phyloP scores from a whole-genome alignment of 2,329 filamentous ascomycete genomes.

The Colletotrichum karsti region DNA sequence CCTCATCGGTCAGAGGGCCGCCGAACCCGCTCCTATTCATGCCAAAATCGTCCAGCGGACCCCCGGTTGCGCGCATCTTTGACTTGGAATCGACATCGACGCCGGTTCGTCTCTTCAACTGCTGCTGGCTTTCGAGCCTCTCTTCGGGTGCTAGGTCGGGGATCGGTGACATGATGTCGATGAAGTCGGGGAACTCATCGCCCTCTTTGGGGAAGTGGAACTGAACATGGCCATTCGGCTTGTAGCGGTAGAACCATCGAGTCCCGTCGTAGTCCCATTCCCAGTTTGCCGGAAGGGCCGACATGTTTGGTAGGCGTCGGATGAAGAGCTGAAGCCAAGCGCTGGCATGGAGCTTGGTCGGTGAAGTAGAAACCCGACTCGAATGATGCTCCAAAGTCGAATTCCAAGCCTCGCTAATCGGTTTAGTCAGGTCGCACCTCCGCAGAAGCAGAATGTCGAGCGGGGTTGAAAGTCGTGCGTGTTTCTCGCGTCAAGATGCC shows the following conservation, averaged over 20 bases:
- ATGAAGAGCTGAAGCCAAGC: background rate
- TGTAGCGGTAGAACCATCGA: slow-evolving; percentile 67
- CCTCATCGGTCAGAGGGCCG: slow-evolving; percentile 39
- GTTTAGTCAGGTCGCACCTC: background rate
- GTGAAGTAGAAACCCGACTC: background rate
- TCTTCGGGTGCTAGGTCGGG: slow-evolving; percentile 60
- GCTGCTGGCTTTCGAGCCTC: slow-evolving; percentile 59
- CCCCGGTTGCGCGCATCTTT: slow-evolving; percentile 31
- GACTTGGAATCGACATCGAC: background rate
- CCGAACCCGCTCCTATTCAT: slow-evolving; percentile 25
- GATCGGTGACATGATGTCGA: slow-evolving; percentile 44
- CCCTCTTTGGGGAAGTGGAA: slow-evolving; percentile 65
- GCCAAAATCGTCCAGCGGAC: slow-evolving; percentile 31
- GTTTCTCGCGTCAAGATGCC: background rate
- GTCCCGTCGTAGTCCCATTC: slow-evolving; percentile 65
- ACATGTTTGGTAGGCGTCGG: slow-evolving; percentile 38
- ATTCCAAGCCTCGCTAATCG: background rate
- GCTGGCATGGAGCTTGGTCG: background rate
- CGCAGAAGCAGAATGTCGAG: background rate
- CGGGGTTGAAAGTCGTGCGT: background rate
- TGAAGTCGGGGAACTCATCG: slow-evolving; percentile 65
- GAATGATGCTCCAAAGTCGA: background rate
- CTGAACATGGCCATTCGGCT: slow-evolving; percentile 61
- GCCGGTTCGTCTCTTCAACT: slow-evolving; percentile 48
- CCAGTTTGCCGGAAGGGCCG: slow-evolving; percentile 61